Percentiles rank a stretch among this genome's conserved stretches.
phyloP scores from a whole-genome alignment of 1,284 basidiomycete genomes.

The Pseudozyma tsukubaensis region DNA sequence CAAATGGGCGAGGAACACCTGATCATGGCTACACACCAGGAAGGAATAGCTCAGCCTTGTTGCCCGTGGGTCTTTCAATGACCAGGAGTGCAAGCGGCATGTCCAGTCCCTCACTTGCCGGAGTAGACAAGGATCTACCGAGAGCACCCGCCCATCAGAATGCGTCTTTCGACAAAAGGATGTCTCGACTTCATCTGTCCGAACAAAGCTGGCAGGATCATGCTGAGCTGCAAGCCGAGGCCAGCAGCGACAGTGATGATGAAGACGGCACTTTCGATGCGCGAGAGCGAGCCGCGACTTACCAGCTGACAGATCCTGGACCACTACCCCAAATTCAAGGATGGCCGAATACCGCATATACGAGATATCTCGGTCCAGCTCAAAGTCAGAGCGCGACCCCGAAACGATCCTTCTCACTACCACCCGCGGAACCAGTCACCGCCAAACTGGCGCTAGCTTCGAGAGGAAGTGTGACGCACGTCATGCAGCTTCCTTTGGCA shows the following conservation, averaged over 20 bases:
- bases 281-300: constrained; percentile 14
- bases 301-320: constrained; percentile 35
- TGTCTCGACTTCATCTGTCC: constrained; percentile 31
- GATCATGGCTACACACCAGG: background rate
- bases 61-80: constrained; percentile 20
- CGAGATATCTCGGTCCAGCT: background rate
- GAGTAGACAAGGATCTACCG: constrained; percentile 32
- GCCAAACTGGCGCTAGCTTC: constrained; percentile 42
- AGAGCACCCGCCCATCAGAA: constrained; percentile 29
- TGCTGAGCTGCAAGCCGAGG: constrained; percentile 34
- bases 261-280: constrained; percentile 2
- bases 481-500: constrained; percentile 41
- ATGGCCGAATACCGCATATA: background rate
- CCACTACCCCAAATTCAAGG: constrained; percentile 6
- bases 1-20: background rate
- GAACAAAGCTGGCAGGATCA: constrained; percentile 27
- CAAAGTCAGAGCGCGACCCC: constrained; percentile 1
- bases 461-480: constrained; percentile 40
- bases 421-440: constrained; percentile 26
- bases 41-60: constrained; percentile 1
- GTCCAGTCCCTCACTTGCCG: background rate
- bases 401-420: constrained; percentile 14
- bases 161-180: constrained; percentile 34
- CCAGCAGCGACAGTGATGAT: constrained; percentile 32
- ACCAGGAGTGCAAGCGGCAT: background rate